Base-by-base conservation (phyloP, 371 early-diverging fungal species). In the Lichtheimia hyalospora region DNA sequence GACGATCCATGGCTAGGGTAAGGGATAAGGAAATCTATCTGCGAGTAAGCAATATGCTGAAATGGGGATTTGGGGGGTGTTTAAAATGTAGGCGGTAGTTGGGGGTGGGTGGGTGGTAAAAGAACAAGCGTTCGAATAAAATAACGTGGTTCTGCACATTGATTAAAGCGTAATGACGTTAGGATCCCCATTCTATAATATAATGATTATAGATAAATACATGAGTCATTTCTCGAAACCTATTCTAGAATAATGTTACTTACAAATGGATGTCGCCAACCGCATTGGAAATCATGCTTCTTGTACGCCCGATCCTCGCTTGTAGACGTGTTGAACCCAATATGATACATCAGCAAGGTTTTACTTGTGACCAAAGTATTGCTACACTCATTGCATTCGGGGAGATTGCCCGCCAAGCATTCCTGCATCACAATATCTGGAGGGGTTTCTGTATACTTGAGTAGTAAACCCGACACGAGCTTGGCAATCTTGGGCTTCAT, bases 181-280 rank as follows among this genome's bases (percentile, higher is more conserved):
- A 12, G 68, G 68, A 46, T 68, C 65, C 39, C 69, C 69, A 54
- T 68, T 68, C 67, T 67, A 60, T 20, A 54, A 5, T 27, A 60
- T 20, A 64, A 24, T 27, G 59, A 41, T 49, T 12, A 20, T 23
- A 15, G 23, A 14, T 49, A n/a, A n/a, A 28, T 7, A n/a, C 20
- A 52, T 39, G 21, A 15, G 14, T 21, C 34, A 57, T 34, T 46
- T 43, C n/a, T n/a, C 24, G n/a, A 1, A 39, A 34, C 21, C 14
- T 48, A 12, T 23, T 21, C 18, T 43, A 42, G 3, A 3, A 18
- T 7, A 46, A 34, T 34, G 34, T 34, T 3, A 79, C 84, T 84
- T 82, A 82, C 84, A 69, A 86, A 86, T 58, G 83, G 84, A 44
- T 86, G 84, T 51, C 87, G 74, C 87, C 87, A 86, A 5, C 85